Evolutionary conservation across 2,329 filamentous ascomycete species (phyloP).

Genomic region (Fusarium virguliforme): DNA sequence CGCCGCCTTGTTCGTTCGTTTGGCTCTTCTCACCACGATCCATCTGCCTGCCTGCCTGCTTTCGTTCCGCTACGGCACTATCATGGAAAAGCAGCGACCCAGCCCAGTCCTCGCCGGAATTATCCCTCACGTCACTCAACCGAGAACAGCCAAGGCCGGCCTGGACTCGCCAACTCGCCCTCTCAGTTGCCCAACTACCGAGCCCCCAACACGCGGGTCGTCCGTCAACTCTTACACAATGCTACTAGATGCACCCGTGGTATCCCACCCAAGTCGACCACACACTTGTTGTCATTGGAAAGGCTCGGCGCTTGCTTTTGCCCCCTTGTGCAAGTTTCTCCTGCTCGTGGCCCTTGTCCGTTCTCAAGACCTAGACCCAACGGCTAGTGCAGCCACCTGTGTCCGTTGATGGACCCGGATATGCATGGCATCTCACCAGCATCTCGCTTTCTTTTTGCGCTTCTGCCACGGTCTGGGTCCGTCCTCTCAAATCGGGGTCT

Average conservation of each 20-base stretch:
- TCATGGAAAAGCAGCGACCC: conserved; percentile 47
- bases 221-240: conserved; percentile 36
- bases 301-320: conserved; percentile 32
- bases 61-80: conserved; percentile 28
- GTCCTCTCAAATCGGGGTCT: conserved; percentile 42
- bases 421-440: conserved; percentile 54
- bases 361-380: conserved; percentile 44
- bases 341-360: conserved; percentile 42
- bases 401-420: conserved; percentile 50
- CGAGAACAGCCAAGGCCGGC: conserved; percentile 38
- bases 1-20: conserved; percentile 44
- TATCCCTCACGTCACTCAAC: conserved; percentile 51
- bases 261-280: conserved; percentile 28
- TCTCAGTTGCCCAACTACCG: conserved; percentile 38
- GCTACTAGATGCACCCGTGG: conserved; percentile 27
- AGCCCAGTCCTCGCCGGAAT: conserved; percentile 41
- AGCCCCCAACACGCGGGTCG: conserved; percentile 13
- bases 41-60: conserved; percentile 36
- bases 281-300: conserved; percentile 39
- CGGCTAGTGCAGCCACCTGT: conserved; percentile 54
- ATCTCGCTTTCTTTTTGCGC: conserved; percentile 38
- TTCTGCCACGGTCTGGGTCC: conserved; percentile 42
- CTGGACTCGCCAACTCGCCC: conserved; percentile 37
- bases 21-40: conserved; percentile 43
- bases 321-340: conserved; percentile 44